Percentiles rank a stretch among this genome's conserved stretches.
These are phyloP conservation scores for Chytriomyces hyalinus DNA, from an alignment of 192 early-diverging fungal species.

Conservation along the genomic window DNA sequence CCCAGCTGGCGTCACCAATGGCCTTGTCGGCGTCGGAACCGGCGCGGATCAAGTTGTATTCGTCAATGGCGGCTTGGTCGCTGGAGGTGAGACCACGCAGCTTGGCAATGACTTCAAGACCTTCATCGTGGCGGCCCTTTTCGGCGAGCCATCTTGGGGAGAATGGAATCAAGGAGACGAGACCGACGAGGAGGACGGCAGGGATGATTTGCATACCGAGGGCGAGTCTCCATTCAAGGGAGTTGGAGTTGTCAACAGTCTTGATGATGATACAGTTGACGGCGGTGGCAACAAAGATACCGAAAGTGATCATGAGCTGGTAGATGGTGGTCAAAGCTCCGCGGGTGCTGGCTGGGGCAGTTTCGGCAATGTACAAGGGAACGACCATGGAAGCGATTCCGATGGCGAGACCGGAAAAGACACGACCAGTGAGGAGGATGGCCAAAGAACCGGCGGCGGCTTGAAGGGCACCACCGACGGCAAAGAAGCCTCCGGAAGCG, in stretches of 20 bases:
- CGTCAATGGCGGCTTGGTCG: conserved; percentile 36
- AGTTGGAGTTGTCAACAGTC: conserved; percentile 35
- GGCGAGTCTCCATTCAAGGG: conserved; percentile 76
- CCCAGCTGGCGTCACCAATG: no score
- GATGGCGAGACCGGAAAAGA: no score
- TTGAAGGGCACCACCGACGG: no score
- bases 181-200: conserved; percentile 68
- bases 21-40: no score
- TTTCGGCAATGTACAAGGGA: no score
- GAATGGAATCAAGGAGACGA: conserved; percentile 76
- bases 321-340: conserved; percentile 70
- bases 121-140: no score
- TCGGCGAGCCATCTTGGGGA: conserved; percentile 41
- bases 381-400: no score
- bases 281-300: no score
- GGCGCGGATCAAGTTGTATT: conserved; percentile 60
- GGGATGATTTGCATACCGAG: conserved; percentile 84
- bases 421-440: conserved; percentile 70
- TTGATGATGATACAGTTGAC: conserved; percentile 11
- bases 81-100: no score
- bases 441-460: conserved; percentile 51
- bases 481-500: conserved; percentile 27
- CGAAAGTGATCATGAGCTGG: conserved; percentile 61
- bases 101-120: no score
- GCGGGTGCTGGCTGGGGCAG: conserved; percentile 80